Evolutionary conservation across 2,329 filamentous ascomycete genomes (phyloP).

Genomic region (Phoma sp.): DNA sequence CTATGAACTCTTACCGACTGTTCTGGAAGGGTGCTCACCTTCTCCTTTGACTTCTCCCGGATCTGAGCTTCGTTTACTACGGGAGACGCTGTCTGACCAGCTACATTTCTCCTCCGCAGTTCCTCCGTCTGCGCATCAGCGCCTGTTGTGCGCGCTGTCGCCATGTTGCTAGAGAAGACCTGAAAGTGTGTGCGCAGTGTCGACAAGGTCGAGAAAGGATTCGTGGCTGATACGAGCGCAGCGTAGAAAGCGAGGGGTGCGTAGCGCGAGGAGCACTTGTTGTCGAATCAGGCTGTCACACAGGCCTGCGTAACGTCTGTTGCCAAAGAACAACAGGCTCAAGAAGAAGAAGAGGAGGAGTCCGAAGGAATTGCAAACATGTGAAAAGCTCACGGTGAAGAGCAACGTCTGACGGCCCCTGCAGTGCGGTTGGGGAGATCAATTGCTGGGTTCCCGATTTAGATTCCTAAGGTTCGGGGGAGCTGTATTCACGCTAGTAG

Average conservation of each 20-base stretch:
- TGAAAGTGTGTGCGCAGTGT: constrained; percentile 1
- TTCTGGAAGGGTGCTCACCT: constrained; percentile 43
- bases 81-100: constrained; percentile 35
- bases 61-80: constrained; percentile 42
- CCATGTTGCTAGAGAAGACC: constrained; percentile 30
- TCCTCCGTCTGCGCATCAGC: constrained; percentile 52
- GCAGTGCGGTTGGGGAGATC: constrained; percentile 24
- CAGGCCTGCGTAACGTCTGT: constrained; percentile 11
- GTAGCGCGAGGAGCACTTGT: constrained; percentile 8
- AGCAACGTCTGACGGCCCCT: constrained; percentile 27
- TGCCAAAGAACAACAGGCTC: constrained; percentile 11
- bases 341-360: constrained; percentile 21
- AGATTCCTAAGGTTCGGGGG: constrained; percentile 27
- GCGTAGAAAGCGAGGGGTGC: constrained; percentile 22
- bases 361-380: constrained; percentile 20
- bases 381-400: constrained; percentile 20
- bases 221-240: constrained; percentile 20
- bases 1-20: neutral
- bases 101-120: constrained; percentile 55
- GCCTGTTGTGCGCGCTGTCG: constrained; percentile 46
- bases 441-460: constrained; percentile 36
- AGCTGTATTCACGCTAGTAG: constrained; percentile 25
- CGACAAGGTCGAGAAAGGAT: constrained; percentile 13
- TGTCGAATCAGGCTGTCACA: constrained; percentile 9
- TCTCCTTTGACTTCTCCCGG: constrained; percentile 56